A percentile compares a stretch with the other conserved stretches of the same genome.
These are phyloP conservation scores for Biancaea sappan DNA, from an alignment of 306 rosid species.

Conservation along the genomic window DNA sequence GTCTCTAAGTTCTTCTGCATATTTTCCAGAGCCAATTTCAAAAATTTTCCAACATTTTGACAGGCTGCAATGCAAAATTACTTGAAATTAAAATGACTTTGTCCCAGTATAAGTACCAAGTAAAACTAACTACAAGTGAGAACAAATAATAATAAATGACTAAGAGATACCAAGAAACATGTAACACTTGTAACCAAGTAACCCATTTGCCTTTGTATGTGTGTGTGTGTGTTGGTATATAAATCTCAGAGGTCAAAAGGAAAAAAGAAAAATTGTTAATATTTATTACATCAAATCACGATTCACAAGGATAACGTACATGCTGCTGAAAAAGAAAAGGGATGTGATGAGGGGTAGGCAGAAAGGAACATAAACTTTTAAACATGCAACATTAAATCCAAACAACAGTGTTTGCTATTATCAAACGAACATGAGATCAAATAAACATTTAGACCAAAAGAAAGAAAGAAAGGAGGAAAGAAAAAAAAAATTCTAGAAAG, in stretches of 20 bases:
- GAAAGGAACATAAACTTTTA: constrained; percentile 12
- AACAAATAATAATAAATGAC: constrained; percentile 22
- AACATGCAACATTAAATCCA: constrained; percentile 22
- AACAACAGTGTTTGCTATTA: no score
- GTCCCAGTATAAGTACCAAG: constrained; percentile 11
- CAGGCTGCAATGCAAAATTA: constrained; percentile 64
- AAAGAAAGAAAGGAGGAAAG: no score
- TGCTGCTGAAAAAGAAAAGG: constrained; percentile 26
- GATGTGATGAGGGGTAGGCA: neutral
- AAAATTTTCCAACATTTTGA: constrained; percentile 89
- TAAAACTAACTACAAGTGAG: constrained; percentile 27
- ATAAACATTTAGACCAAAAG: no score
- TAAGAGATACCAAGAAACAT: constrained; percentile 26
- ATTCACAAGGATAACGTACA: constrained; percentile 22
- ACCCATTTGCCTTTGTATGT: no score
- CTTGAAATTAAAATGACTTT: constrained; percentile 26
- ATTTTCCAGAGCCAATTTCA: constrained; percentile 84
- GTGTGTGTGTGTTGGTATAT: constrained; percentile 67
- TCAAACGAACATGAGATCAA: no score
- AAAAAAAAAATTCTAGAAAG: no score
- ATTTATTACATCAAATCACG: constrained; percentile 13
- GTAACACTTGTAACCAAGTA: constrained; percentile 11
- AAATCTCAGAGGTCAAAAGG: constrained; percentile 4
- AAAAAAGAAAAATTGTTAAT: neutral
- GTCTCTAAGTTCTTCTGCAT: constrained; percentile 87